Base-by-base conservation (phyloP, 2,329 filamentous ascomycete genomes). In the Epichloe amarillans region DNA sequence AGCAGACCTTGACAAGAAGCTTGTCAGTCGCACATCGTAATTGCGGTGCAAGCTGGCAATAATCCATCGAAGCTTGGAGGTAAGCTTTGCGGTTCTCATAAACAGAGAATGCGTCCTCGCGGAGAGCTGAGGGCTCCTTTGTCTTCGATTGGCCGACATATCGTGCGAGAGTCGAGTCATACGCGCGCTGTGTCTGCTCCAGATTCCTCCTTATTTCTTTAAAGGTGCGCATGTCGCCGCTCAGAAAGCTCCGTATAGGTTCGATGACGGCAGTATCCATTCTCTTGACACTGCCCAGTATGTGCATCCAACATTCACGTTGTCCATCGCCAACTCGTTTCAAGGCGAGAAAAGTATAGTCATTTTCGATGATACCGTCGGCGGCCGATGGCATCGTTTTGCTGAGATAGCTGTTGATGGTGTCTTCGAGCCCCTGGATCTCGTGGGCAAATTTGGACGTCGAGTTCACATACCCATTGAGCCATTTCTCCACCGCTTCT, bases 41-140 rank as follows among this genome's bases (percentile, higher is more conserved):
- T 65, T 96, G 88, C 0, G 93, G 90, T 1, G 87, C 88, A 57
- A 88, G 77, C 57, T 93, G 81, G 60, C 88, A 95, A 64, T 90
- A 97, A 66, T 98, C 93, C 79, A 98, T 83, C 14, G 88, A 90
- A 1, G 90, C 86, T 64, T 89, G 91, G 42, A 97, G 74, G 64
- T 98, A 98, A 35, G 83, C 80, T 62, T 93, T 94, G 52, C 91
- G 81, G 23, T 88, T 86, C 71, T 97, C 93, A 64, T 95, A 93
- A 38, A 97, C 80, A 63, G 93, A 84, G 61, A 98, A 98, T 0
- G 93, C 93, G 67, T 98, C 93, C 66, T 98, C 93, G 53, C 93
- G 79, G 51, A 98, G 73, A 1, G 89, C 80, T 0, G 89, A 96
- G 0, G 91, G 80, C 66, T 98, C 93, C 68, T 97, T 98, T 5